A percentile compares a stretch with the other conserved stretches of the same genome.
These are phyloP conservation scores for Saccharomycopsis fibuligera DNA, from an alignment of 805 yeast species.

Conservation along the genomic window DNA sequence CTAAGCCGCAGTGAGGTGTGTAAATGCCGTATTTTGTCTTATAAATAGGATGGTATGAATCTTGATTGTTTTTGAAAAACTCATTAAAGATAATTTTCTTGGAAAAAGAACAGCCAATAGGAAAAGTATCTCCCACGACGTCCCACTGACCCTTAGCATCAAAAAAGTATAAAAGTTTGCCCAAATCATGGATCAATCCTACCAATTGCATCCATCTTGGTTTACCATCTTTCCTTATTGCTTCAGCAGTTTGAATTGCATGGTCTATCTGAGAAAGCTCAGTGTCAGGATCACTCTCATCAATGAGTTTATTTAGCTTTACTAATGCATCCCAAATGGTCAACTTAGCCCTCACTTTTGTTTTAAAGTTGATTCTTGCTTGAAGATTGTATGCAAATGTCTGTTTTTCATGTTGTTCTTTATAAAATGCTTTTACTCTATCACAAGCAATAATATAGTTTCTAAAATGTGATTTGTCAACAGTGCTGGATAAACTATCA, in stretches of 20 bases:
- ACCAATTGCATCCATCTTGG: constrained; percentile 76
- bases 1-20: constrained; percentile 57
- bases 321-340: constrained; percentile 67
- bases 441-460: constrained; percentile 67
- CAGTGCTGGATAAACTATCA: constrained; percentile 23
- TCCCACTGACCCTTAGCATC: constrained; percentile 77
- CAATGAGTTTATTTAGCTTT: constrained; percentile 53
- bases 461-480: constrained; percentile 40
- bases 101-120: constrained; percentile 64
- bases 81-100: constrained; percentile 55
- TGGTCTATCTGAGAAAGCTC: constrained; percentile 70
- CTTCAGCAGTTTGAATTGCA: constrained; percentile 71
- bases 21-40: constrained; percentile 63
- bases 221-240: constrained; percentile 57
- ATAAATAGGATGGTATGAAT: constrained; percentile 55
- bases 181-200: constrained; percentile 66
- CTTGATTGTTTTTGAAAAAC: constrained; percentile 55
- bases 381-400: constrained; percentile 69
- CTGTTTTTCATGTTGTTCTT: constrained; percentile 62
- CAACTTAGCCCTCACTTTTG: constrained; percentile 60
- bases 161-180: constrained; percentile 60
- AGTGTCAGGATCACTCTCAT: constrained; percentile 72
- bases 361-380: constrained; percentile 64
- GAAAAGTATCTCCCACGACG: constrained; percentile 74
- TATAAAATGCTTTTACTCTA: constrained; percentile 58